These are phyloP conservation scores for Basidiobolus meristosporus DNA, from an alignment of 371 early-diverging fungal genomes.

Conservation along the genomic window DNA sequence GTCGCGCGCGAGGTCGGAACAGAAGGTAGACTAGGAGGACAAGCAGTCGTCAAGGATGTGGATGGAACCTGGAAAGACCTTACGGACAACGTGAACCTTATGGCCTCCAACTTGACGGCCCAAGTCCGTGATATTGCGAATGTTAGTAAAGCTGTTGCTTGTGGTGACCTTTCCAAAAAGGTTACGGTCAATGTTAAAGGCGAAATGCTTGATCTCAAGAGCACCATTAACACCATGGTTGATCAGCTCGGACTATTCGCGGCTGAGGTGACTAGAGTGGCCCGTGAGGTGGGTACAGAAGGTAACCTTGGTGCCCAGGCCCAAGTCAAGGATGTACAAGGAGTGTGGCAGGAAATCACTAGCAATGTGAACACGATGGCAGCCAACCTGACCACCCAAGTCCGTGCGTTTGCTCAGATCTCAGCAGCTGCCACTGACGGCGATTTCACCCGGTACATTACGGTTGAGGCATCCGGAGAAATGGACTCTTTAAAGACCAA, in stretches of 20 bases:
- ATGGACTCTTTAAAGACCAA: constrained; percentile 60
- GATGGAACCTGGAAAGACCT: too few species aligned
- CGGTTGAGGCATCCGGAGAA: constrained; percentile 49
- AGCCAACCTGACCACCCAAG: constrained; percentile 23
- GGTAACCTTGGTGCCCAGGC: constrained; percentile 24
- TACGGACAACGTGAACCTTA: too few species aligned
- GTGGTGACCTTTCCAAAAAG: constrained; percentile 22
- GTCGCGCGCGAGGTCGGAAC: constrained; percentile 30
- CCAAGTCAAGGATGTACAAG: constrained; percentile 23
- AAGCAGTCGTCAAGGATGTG: too few species aligned
- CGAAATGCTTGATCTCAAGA: constrained; percentile 29
- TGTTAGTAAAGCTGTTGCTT: constrained; percentile 21
- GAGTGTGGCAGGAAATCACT: constrained; percentile 38
- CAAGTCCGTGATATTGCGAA: constrained; percentile 18
- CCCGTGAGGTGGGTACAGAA: constrained; percentile 27
- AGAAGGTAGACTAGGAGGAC: constrained; percentile 27
- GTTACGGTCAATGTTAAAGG: constrained; percentile 19
- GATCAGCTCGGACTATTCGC: constrained; percentile 23
- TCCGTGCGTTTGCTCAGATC: constrained; percentile 38
- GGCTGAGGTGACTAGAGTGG: constrained; percentile 24
- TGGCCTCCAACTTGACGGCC: too few species aligned
- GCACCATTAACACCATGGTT: constrained; percentile 25
- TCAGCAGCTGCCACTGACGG: constrained; percentile 44
- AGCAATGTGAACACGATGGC: constrained; percentile 28
- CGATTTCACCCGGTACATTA: constrained; percentile 37